These are phyloP conservation scores for Cladosporium sp. DNA, from an alignment of 2,329 filamentous ascomycete species.

Conservation along the genomic window DNA sequence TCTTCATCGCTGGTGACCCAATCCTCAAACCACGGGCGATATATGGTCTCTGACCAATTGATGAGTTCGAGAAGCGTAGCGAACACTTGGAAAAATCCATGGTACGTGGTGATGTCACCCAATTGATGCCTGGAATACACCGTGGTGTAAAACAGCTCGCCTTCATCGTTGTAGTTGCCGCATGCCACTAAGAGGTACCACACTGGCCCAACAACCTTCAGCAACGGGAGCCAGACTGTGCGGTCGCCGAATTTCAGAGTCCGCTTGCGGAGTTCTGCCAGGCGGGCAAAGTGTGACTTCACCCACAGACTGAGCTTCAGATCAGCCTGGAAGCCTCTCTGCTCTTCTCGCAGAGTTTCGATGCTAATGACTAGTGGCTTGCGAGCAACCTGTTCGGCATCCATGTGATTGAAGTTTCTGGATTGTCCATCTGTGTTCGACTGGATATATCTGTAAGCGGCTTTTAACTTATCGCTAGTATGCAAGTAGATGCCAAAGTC, in stretches of 20 bases:
- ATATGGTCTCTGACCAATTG: not conserved
- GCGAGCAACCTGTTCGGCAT: not conserved
- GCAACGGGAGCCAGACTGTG: not conserved
- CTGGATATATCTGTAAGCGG: not conserved
- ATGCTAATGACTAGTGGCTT: constrained; percentile 5
- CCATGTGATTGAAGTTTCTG: constrained; percentile 1
- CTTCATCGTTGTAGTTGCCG: not conserved
- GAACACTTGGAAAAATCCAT: constrained; percentile 1
- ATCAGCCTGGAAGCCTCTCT: constrained; percentile 1
- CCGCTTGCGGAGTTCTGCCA: not conserved
- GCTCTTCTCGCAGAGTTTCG: not conserved
- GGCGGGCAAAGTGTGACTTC: not conserved
- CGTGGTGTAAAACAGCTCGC: not conserved
- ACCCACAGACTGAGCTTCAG: constrained; percentile 1
- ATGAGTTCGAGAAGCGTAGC: not conserved
- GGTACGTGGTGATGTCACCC: constrained; percentile 3
- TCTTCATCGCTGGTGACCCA: not conserved
- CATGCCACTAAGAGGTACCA: not conserved
- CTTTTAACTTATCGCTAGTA: not conserved
- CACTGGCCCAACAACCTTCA: not conserved
- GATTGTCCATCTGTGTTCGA: not conserved
- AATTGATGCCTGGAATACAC: not conserved
- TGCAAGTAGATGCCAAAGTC: constrained; percentile 2
- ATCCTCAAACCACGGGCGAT: constrained; percentile 1
- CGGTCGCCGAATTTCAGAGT: not conserved